Base-by-base conservation (phyloP, 163 green algal species). In the Chlorella variabilis region DNA sequence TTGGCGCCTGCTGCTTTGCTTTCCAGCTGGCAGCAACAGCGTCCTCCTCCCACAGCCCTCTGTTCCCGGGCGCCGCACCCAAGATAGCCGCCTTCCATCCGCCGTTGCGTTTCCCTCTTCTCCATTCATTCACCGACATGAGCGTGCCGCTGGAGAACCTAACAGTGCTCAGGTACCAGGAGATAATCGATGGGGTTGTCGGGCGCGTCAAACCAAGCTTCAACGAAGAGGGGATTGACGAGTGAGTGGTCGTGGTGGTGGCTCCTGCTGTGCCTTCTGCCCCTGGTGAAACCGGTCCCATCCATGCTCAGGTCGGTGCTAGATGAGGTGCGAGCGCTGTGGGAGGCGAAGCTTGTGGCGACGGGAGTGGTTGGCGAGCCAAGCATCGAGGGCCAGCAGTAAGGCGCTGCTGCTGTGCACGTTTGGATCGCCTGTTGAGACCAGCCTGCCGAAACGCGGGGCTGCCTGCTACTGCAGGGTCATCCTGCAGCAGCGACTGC, bases 291-390 rank as follows among this genome's bases (percentile, higher is more conserved):
- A 41, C 62, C 25, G 20, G 25, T 4, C 45, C 45, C 63, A 31
- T 38, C 41, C 7, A 39, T 74, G 45, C 34, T 5, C 73, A 90
- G 85, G 41, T 79, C 81, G 42, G 79, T 88, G 42, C 61, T 90
- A 68, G 78, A 84, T 48, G 81, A 90, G 68, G 77, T 90, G 38
- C 73, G 85, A n/a, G 49, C 63, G 62, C 71, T 88, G 33, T 90
- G 85, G 85, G 85, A 90, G 67, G 59, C 63, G 13, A 81, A 82
- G n/a, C 39, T 89, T 54, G 61, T 83, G 27, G 39, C 81, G 34
- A 80, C 81, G 18, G 85, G 85, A 2, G 77, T 77, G 21, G 33
- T 83, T 33, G 83, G 70, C 51, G 58, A 85, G 62, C 70, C 59
- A 29, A 67, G 78, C 49, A 69, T 38, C 68, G 61, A 69, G 36